These are phyloP conservation scores for Ceratocystis colombiana DNA, from an alignment of 2,329 filamentous ascomycete species.

Conservation along the genomic window DNA sequence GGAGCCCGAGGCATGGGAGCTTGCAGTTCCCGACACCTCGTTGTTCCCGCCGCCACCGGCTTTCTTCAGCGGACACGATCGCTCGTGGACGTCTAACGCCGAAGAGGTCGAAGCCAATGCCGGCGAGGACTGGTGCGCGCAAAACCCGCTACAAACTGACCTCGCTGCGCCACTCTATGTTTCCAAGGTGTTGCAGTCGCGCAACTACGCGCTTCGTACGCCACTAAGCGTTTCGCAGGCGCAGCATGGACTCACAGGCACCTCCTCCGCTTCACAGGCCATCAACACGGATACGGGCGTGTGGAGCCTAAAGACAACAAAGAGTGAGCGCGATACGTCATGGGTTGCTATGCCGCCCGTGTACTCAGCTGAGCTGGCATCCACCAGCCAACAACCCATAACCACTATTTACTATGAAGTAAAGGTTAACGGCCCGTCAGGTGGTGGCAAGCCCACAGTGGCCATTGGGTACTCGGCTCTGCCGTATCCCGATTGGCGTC, in stretches of 20 bases:
- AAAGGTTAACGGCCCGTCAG: slow-evolving; percentile 40
- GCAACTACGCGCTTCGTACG: slow-evolving; percentile 43
- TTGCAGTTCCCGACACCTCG: slow-evolving; percentile 60
- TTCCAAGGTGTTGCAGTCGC: slow-evolving; percentile 36
- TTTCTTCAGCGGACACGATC: slow-evolving; percentile 52
- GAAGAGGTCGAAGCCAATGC: slow-evolving; percentile 52
- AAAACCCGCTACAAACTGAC: slow-evolving; percentile 49
- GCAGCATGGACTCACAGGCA: slow-evolving; percentile 40
- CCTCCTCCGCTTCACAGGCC: slow-evolving; percentile 38
- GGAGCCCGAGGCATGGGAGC: slow-evolving; percentile 43
- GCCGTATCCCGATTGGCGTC: slow-evolving; percentile 66
- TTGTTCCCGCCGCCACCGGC: slow-evolving; percentile 63
- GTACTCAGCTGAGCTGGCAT: slow-evolving; percentile 47
- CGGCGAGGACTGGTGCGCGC: slow-evolving; percentile 55
- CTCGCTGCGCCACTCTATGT: slow-evolving; percentile 33
- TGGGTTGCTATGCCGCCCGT: slow-evolving; percentile 59
- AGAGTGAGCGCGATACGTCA: slow-evolving; percentile 48
- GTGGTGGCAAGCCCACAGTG: slow-evolving; percentile 33
- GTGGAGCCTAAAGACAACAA: slow-evolving; percentile 40
- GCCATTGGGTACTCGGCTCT: slow-evolving; percentile 62
- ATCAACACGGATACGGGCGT: slow-evolving; percentile 37
- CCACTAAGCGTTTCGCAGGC: neutral
- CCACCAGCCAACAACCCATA: slow-evolving; percentile 24
- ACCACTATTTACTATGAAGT: slow-evolving; percentile 61
- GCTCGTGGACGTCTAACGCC: slow-evolving; percentile 60